phyloP scores from a whole-genome alignment of 169 alveolate species.

The Plasmodium berghei region DNA sequence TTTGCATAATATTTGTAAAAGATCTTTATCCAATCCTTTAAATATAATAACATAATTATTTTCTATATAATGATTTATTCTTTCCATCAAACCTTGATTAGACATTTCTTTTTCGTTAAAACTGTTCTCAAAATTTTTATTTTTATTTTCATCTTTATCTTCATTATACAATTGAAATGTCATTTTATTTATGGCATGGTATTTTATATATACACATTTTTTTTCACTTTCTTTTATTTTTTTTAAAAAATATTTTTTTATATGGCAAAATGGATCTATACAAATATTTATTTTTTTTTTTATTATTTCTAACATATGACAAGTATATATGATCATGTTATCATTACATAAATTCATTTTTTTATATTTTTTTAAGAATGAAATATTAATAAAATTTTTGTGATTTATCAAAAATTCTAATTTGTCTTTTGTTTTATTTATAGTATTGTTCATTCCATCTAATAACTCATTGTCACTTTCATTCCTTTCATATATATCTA shows the following conservation, averaged over 20 bases:
- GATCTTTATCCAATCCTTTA: slow-evolving; percentile 7
- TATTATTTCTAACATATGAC: slow-evolving; percentile 17
- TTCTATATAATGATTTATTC: not conserved
- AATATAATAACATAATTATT: slow-evolving; percentile 12
- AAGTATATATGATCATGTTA: slow-evolving; percentile 43
- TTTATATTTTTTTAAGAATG: slow-evolving; percentile 16
- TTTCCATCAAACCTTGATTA: not conserved
- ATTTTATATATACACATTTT: slow-evolving; percentile 34
- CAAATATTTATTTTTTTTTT: slow-evolving; percentile 41
- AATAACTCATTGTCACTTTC: not conserved
- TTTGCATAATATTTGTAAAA: slow-evolving; percentile 5
- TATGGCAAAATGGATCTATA: slow-evolving; percentile 46
- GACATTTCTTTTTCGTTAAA: not conserved
- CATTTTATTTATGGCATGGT: not conserved
- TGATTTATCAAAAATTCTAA: not conserved
- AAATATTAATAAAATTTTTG: slow-evolving; percentile 1
- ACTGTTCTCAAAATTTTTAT: no score
- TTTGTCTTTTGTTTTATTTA: not conserved
- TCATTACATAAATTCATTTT: slow-evolving; percentile 35
- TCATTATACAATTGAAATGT: slow-evolving; percentile 1
- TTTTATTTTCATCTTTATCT: not conserved
- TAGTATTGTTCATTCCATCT: not conserved
- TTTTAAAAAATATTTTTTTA: slow-evolving; percentile 38
- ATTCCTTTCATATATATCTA: not conserved
- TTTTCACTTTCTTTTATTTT: slow-evolving; percentile 16